Conservation (phyloP, 1,139 yeast genomes). For the Debaryomyces udenii region DNA sequence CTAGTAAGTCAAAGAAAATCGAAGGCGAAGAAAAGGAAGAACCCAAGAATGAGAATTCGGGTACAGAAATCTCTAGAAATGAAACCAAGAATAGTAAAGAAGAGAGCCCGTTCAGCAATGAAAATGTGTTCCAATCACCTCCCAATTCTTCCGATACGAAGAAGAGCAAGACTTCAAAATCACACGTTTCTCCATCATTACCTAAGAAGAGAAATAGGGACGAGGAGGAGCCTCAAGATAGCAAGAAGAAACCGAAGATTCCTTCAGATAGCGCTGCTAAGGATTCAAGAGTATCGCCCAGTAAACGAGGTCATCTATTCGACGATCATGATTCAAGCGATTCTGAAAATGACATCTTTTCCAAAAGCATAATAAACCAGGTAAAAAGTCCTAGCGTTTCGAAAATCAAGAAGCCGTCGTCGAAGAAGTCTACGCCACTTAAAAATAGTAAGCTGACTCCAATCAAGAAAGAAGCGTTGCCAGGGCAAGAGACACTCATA, state of each 20-base stretch:
- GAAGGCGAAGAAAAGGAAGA: slow-evolving; percentile 6
- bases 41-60: not conserved
- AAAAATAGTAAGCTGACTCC: slow-evolving; percentile 1
- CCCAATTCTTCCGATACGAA: slow-evolving; percentile 24
- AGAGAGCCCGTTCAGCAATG: slow-evolving; percentile 35
- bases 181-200: not conserved
- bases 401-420: slow-evolving; percentile 4
- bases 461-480: slow-evolving; percentile 20
- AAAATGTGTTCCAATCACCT: slow-evolving; percentile 45
- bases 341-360: slow-evolving; percentile 10
- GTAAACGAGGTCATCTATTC: slow-evolving; percentile 7
- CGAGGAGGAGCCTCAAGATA: slow-evolving; percentile 7
- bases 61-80: not conserved
- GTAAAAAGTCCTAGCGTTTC: slow-evolving; percentile 10
- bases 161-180: slow-evolving; percentile 22
- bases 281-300: not conserved
- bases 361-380: slow-evolving; percentile 10
- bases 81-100: slow-evolving; percentile 2
- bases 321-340: slow-evolving; percentile 10
- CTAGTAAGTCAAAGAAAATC: not conserved
- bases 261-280: slow-evolving; percentile 3
- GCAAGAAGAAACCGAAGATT: slow-evolving; percentile 9
- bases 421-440: slow-evolving; percentile 6
- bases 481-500: slow-evolving; percentile 20
- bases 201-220: slow-evolving; percentile 9